These are phyloP conservation scores for Draba incana DNA, from an alignment of 345 rosid genomes.

Conservation along the genomic window DNA sequence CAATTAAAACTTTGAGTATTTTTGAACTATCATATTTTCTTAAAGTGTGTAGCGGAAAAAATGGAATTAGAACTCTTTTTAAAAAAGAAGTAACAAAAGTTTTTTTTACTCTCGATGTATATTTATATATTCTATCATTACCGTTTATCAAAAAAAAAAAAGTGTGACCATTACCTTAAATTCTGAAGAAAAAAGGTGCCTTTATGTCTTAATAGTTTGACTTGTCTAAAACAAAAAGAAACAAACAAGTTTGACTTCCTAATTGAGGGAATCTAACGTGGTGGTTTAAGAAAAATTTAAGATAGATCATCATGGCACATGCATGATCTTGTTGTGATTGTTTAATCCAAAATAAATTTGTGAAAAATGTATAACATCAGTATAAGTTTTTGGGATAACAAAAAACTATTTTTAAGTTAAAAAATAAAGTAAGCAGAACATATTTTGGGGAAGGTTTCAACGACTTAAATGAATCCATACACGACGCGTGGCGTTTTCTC, in stretches of 20 bases:
- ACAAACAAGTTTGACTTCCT: constrained; percentile 40
- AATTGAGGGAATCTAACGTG: constrained; percentile 31
- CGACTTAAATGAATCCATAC: constrained; percentile 15
- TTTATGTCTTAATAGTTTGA: constrained; percentile 12
- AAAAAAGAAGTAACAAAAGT: too few relatives aligned
- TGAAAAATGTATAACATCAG: not conserved
- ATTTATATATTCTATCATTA: not conserved
- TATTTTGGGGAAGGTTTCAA: not conserved
- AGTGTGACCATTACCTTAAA: not conserved
- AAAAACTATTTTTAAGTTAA: not conserved
- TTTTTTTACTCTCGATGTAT: not conserved
- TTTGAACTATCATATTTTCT: not conserved
- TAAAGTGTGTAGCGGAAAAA: not conserved
- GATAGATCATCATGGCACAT: constrained; percentile 46
- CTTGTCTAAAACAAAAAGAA: constrained; percentile 14
- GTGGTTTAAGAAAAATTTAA: constrained; percentile 25
- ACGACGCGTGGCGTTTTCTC: constrained; percentile 20
- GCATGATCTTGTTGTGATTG: constrained; percentile 33
- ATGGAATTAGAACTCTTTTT: not conserved
- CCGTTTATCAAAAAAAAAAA: not conserved
- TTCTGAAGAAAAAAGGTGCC: not conserved
- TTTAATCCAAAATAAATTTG: constrained; percentile 13
- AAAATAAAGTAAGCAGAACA: constrained; percentile 8
- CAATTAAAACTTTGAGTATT: constrained; percentile 9
- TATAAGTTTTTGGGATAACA: constrained; percentile 21